Evolutionary conservation across 208 protist species (phyloP), one percentile per base, ranked within the genome.

Genomic region (Trypanosoma lewisi): DNA sequence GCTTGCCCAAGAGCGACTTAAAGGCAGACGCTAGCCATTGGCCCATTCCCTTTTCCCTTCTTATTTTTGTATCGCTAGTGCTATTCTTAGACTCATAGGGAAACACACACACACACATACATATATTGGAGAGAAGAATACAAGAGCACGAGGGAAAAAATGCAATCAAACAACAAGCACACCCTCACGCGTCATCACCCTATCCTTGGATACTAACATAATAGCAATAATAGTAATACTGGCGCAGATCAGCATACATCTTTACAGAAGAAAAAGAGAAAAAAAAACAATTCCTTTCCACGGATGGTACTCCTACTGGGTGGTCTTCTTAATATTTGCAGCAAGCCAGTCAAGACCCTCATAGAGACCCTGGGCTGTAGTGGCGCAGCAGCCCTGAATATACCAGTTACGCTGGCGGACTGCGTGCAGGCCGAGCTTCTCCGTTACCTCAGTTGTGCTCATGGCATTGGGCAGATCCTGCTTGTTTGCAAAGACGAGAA

Each of bases 401-500:
- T 95, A 97, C 91, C 92, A 98, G 68, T 87, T 90, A 50, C 90
- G 92, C 71, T 98, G 80, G 65, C 85, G 85, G 51, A 99, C 77
- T 23, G 83, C 71, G 36, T 98, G 80, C 37, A 99, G 86, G 7
- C 94, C 95, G 2, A 99, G 84, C 79, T 97, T 96, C 64, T 99
- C 96, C 7, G 91, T 97, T 41, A 99, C 88, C 78, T 99, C 97
- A 6, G 88, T 94, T 12, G 87, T 95, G 66, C 84, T 94, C 90
- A 99, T 98, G 14, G 98, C 97, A 75, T 99, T 98, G 31, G 98
- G 97, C 34, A 99, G 67, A 87, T 99, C 98, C 80, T 99, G 97
- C 82, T 99, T 99, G 94, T 99, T 99, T n/a, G 98, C 98, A 58
- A 99, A 99, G 6, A 99, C 96, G 4, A 99, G 90, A 11, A 99